Conservation (phyloP, 495 filamentous ascomycete genomes). For the Neurospora sp. region DNA sequence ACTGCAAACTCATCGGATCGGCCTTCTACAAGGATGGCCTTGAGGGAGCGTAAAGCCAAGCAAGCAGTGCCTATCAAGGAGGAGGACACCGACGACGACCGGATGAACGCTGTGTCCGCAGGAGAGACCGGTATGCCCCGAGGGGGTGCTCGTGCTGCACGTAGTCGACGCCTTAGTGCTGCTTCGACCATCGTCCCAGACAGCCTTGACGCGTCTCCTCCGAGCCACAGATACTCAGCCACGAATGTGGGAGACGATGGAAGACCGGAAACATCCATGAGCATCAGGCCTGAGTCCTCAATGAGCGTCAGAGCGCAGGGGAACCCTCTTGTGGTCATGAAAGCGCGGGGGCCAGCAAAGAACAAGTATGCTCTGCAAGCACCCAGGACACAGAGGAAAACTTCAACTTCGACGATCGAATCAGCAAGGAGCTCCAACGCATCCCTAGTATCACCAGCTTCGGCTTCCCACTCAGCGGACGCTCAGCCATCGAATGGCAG, state of each 20-base stretch:
- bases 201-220: conserved; percentile 5
- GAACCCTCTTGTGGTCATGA: conserved; percentile 31
- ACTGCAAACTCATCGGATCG: conserved; percentile 22
- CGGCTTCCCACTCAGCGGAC: neutral
- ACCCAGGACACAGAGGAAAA: conserved; percentile 32
- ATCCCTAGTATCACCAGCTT: neutral
- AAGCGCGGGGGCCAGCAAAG: conserved; percentile 30
- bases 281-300: conserved; percentile 28
- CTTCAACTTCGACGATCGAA: conserved; percentile 13
- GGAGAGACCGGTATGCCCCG: neutral
- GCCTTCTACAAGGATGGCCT: conserved; percentile 53
- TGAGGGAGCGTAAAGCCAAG: conserved; percentile 58
- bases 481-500: conserved; percentile 6
- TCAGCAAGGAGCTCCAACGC: neutral
- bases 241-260: conserved; percentile 8
- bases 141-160: neutral
- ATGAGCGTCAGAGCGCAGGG: conserved; percentile 23
- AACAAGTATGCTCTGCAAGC: conserved; percentile 13
- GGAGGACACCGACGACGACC: conserved; percentile 44
- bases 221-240: neutral
- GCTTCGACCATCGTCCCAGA: conserved; percentile 27
- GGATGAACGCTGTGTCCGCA: conserved; percentile 22
- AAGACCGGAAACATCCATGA: conserved; percentile 30
- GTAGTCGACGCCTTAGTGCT: conserved; percentile 30
- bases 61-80: conserved; percentile 33